Base-by-base conservation (phyloP, 2,329 filamentous ascomycete genomes). In the Acephala macrosclerotiorum region DNA sequence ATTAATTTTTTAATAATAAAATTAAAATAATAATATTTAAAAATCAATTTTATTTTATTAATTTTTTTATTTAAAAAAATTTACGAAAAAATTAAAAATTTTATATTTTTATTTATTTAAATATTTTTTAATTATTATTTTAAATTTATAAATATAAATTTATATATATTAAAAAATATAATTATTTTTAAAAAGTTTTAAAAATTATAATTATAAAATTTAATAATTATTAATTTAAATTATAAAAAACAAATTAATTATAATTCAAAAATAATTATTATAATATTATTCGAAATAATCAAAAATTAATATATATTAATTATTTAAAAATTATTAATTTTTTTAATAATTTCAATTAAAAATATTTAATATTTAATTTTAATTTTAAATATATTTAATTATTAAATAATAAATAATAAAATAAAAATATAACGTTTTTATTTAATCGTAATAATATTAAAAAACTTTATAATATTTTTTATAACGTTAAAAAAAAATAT, bases 391-490 rank as follows among this genome's bases (percentile, higher is more conserved):
- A 66, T 53, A 29, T 33, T 59, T 63, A 42, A 59, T 58, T 59
- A 66, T 66, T 59, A 66, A 66, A 51, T 59, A 53, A 63, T 66
- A 66, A 66, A 53, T 25, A 66, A 42, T 53, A 63, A 59, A 65
- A 59, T 22, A 40, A 62, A 40, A 62, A 59, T n/a, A n/a, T n/a
- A n/a, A n/a, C n/a, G n/a, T n/a, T n/a, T n/a, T n/a, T n/a, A n/a
- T n/a, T n/a, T n/a, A n/a, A n/a, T n/a, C n/a, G n/a, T n/a, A n/a
- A n/a, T n/a, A n/a, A n/a, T n/a, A n/a, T n/a, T n/a, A n/a, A n/a
- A n/a, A n/a, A n/a, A n/a, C n/a, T n/a, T n/a, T n/a, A n/a, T n/a
- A n/a, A n/a, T n/a, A n/a, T n/a, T n/a, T n/a, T n/a, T n/a, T n/a
- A n/a, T n/a, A n/a, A n/a, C n/a, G n/a, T n/a, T n/a, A n/a, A n/a